A percentile compares a stretch with the other conserved stretches of the same genome.
Evolutionary conservation across 2,329 filamentous ascomycete genomes (phyloP).

Genomic region (Cytospora paraplurivora): DNA sequence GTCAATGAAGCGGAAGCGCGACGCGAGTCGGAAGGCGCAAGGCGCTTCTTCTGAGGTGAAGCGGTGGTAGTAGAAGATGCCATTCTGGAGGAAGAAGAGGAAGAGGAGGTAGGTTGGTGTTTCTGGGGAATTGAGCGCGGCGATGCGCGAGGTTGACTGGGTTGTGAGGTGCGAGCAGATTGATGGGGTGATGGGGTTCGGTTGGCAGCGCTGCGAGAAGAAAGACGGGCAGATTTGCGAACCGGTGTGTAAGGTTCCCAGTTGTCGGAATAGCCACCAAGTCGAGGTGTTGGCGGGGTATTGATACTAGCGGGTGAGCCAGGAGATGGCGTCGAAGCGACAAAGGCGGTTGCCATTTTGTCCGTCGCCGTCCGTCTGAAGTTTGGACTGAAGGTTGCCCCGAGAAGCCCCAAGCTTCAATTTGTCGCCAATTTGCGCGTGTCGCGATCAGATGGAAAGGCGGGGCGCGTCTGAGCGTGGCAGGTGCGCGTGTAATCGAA

Average conservation of each 20-base stretch:
- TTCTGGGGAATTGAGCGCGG: conserved; percentile 33
- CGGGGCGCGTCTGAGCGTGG: background rate
- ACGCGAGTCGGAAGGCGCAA: conserved; percentile 50
- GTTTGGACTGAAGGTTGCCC: background rate
- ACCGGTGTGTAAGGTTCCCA: conserved; percentile 71
- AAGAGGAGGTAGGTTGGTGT: conserved; percentile 32
- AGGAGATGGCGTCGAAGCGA: conserved; percentile 62
- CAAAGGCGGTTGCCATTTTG: conserved; percentile 24
- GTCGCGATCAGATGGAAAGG: background rate
- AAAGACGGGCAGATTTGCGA: conserved; percentile 68
- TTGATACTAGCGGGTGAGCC: conserved; percentile 51
- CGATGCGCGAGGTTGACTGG: conserved; percentile 34
- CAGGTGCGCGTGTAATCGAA: background rate
- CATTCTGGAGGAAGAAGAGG: conserved; percentile 15
- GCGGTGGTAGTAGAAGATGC: conserved; percentile 38
- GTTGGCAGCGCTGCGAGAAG: conserved; percentile 52
- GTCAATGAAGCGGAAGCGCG: conserved; percentile 50
- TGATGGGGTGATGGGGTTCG: conserved; percentile 58
- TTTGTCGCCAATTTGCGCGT: background rate
- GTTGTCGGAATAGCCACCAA: conserved; percentile 68
- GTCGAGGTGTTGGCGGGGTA: conserved; percentile 69
- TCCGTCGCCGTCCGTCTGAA: background rate
- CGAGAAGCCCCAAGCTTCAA: background rate
- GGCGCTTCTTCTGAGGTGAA: conserved; percentile 56
- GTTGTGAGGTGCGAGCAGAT: conserved; percentile 35